These are phyloP conservation scores for Exophiala alcalophila DNA, from an alignment of 2,329 filamentous ascomycete species.

Conservation along the genomic window DNA sequence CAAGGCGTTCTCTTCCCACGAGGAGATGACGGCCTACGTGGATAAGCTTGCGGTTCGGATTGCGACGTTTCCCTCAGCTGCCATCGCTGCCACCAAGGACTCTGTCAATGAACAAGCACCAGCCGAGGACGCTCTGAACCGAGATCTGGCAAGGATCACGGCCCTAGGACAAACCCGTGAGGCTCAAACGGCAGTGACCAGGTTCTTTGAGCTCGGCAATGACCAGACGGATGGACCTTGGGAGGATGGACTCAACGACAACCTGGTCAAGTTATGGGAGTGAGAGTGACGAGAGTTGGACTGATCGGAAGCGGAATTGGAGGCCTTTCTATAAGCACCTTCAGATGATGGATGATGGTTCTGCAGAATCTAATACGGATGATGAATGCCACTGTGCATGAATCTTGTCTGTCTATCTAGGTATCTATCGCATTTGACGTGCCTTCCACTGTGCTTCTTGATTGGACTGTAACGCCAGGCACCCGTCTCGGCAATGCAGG, in stretches of 20 bases:
- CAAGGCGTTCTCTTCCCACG: conserved; percentile 1
- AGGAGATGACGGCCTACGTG: conserved; percentile 6
- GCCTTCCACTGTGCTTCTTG: too few species aligned
- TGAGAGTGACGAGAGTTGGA: too few species aligned
- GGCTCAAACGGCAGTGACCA: conserved; percentile 4
- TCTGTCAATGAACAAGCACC: conserved; percentile 7
- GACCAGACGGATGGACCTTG: conserved; percentile 4
- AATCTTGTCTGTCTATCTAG: too few species aligned
- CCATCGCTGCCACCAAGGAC: conserved; percentile 8
- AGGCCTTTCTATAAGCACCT: too few species aligned
- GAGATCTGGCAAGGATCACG: conserved; percentile 5
- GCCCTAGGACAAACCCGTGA: conserved; percentile 2
- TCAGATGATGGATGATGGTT: too few species aligned
- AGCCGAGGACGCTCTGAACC: conserved; percentile 1
- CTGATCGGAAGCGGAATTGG: too few species aligned
- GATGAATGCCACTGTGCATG: too few species aligned
- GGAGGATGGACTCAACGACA: conserved; percentile 10
- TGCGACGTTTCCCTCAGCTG: conserved; percentile 2
- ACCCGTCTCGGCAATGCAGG: conserved; percentile 3
- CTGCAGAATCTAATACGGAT: too few species aligned
- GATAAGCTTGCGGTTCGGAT: conserved; percentile 10
- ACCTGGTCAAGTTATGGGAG: conserved; percentile 4
- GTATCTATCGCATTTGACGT: too few species aligned
- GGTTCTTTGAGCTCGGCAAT: conserved; percentile 5
- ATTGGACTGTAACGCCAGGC: conserved; percentile 1